Conservation (phyloP, 495 filamentous ascomycete species). For the Aspergillus kassunensis region DNA sequence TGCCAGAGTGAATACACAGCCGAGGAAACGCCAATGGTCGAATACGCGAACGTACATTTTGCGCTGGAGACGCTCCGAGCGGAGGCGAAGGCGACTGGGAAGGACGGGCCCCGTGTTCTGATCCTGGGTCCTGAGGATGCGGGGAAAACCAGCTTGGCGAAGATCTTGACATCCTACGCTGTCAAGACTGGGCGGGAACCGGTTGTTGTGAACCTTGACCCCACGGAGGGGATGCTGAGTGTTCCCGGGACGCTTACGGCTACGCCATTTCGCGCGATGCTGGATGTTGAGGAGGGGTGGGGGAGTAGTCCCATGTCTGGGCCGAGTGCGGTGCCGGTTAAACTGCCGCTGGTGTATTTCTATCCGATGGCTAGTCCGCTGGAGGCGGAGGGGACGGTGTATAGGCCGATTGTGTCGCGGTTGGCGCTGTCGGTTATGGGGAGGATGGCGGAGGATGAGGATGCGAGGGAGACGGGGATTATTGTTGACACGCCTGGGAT, state of each 20-base stretch:
- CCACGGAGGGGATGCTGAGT: constrained; percentile 77
- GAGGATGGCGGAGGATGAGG: constrained; percentile 73
- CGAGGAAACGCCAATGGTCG: constrained; percentile 80
- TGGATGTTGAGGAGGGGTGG: constrained; percentile 90
- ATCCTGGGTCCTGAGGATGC: constrained; percentile 76
- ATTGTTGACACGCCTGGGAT: constrained; percentile 82
- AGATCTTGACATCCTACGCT: constrained; percentile 78
- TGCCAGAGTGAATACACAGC: constrained; percentile 69
- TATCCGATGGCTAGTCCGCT: constrained; percentile 68
- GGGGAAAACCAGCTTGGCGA: constrained; percentile 82
- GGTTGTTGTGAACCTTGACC: constrained; percentile 81
- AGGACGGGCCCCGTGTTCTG: constrained; percentile 74
- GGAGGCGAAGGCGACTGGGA: constrained; percentile 43
- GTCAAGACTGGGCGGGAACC: constrained; percentile 73
- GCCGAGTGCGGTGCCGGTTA: constrained; percentile 81
- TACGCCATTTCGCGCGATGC: constrained; percentile 72
- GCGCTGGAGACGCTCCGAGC: constrained; percentile 66
- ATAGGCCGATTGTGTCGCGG: constrained; percentile 67
- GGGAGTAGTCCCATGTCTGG: constrained; percentile 88
- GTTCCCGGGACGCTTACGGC: constrained; percentile 84
- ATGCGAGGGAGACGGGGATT: constrained; percentile 66
- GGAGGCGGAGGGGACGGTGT: constrained; percentile 69
- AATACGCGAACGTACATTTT: constrained; percentile 84
- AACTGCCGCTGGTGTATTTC: constrained; percentile 88
- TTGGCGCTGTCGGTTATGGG: constrained; percentile 75